Percentiles rank a stretch among this genome's conserved stretches.
These are phyloP conservation scores for Aspergillus taichungensis DNA, from an alignment of 495 filamentous ascomycete species.

Conservation along the genomic window DNA sequence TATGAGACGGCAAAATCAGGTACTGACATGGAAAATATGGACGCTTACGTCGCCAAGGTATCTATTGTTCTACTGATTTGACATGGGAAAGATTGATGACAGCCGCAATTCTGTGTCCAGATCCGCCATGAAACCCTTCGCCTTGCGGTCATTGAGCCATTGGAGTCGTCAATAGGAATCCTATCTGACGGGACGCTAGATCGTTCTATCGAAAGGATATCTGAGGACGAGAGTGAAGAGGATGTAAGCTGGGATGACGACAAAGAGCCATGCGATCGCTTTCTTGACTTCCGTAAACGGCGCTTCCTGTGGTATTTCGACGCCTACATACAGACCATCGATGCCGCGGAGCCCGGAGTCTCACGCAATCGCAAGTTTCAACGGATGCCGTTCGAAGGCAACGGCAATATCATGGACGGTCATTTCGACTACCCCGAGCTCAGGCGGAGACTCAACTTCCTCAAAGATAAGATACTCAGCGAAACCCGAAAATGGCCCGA, in stretches of 20 bases:
- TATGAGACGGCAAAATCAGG: slow-evolving; percentile 66
- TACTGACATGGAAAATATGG: slow-evolving; percentile 64
- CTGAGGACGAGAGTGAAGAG: slow-evolving; percentile 41
- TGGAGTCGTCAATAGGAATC: slow-evolving; percentile 72
- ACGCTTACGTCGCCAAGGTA: slow-evolving; percentile 82
- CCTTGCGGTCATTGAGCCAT: slow-evolving; percentile 73
- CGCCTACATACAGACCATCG: slow-evolving; percentile 65
- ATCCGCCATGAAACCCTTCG: slow-evolving; percentile 88
- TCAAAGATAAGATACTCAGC: slow-evolving; percentile 58
- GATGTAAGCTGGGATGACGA: slow-evolving; percentile 35
- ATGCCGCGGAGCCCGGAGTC: slow-evolving; percentile 36
- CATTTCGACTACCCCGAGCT: slow-evolving; percentile 76
- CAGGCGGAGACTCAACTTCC: slow-evolving; percentile 52
- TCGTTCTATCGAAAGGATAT: slow-evolving; percentile 6
- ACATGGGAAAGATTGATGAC: not conserved
- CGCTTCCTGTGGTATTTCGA: slow-evolving; percentile 96
- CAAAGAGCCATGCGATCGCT: slow-evolving; percentile 48
- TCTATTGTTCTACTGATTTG: not conserved
- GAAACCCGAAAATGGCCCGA: slow-evolving; percentile 65
- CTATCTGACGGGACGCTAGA: slow-evolving; percentile 39
- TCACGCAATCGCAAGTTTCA: slow-evolving; percentile 54
- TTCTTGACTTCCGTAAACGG: slow-evolving; percentile 83
- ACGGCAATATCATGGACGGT: slow-evolving; percentile 77
- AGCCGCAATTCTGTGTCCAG: slow-evolving; percentile 28
- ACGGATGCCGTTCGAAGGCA: slow-evolving; percentile 77